Evolutionary conservation across 2,329 filamentous ascomycete genomes (phyloP), one percentile per base, ranked within the genome.

Genomic region (Dothiorella sarmentorum): DNA sequence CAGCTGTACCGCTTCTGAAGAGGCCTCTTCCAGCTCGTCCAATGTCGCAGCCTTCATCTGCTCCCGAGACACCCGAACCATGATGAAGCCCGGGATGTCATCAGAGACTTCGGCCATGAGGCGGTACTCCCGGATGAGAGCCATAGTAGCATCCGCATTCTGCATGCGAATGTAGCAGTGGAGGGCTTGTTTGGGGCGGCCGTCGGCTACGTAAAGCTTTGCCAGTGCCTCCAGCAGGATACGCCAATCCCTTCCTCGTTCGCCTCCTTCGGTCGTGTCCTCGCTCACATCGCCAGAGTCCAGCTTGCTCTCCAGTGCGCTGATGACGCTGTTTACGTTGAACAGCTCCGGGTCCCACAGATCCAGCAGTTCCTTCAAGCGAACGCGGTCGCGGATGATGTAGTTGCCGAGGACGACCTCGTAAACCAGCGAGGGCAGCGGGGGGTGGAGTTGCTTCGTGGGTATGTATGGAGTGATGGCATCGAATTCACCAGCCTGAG

Each of bases 391-490:
- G 17, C 82, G 83, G 62, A 87, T 84, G 55, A 97, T 87, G 72
- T 97, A 99, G 73, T 97, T 89, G 0, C 88, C 89, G 0, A 99
- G 82, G 18, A 97, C 83, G 20, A 93, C 85, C 71, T 97, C 93
- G 70, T 97, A 99, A 18, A 96, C 86, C 10, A 88, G 83, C 1
- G 87, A 86, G 0, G 91, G 86, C 11, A 99, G 80, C 0, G 90
- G 87, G 7, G 92, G 92, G 26, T 83, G 84, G 70, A 95, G 81
- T n/a, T 86, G 84, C 56, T 86, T 82, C 1, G 84, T 85, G 0
- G 94, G 94, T 27, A 99, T 89, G 67, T 88, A 86, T 33, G 88
- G 82, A 4, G 89, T 88, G 61, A 99, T 96, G 65, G 96, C 92
- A 69, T 97, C 90, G 66, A 96, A 91, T 68, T 86, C 91, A 63